These are phyloP conservation scores for Phytophthora hibernalis DNA, from an alignment of 352 stramenopile genomes.

Conservation along the genomic window DNA sequence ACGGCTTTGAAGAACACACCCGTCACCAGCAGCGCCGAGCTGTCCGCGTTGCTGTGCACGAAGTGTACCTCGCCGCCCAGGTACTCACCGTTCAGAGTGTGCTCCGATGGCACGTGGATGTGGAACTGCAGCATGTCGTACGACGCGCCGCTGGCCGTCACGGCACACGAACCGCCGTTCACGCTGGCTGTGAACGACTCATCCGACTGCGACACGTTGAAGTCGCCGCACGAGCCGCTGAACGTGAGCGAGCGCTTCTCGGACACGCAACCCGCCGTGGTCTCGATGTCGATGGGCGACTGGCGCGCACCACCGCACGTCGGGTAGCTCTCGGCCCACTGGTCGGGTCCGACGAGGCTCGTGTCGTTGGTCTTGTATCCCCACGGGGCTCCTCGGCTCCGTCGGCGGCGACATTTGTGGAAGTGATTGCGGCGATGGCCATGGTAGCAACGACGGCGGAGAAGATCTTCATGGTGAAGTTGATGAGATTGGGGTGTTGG, in stretches of 20 bases:
- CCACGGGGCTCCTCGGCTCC: conserved; percentile 14
- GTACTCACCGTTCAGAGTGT: conserved; percentile 40
- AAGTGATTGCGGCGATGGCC: conserved; percentile 8
- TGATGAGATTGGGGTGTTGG: neutral
- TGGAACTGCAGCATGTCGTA: conserved; percentile 44
- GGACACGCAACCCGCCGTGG: neutral
- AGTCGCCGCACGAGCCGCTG: conserved; percentile 23
- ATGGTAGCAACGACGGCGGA: neutral
- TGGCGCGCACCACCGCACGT: conserved; percentile 28
- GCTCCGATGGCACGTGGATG: conserved; percentile 44
- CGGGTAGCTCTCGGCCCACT: conserved; percentile 27
- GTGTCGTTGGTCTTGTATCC: conserved; percentile 23
- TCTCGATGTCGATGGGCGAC: conserved; percentile 42
- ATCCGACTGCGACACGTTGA: conserved; percentile 24
- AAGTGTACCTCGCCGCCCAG: conserved; percentile 47
- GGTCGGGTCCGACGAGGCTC: conserved; percentile 12
- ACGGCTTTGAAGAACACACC: conserved; percentile 28
- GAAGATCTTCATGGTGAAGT: conserved; percentile 9
- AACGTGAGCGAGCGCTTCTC: conserved; percentile 22
- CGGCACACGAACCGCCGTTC: conserved; percentile 13
- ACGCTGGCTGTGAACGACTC: conserved; percentile 27
- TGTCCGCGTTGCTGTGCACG: conserved; percentile 38
- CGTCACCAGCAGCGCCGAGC: conserved; percentile 37
- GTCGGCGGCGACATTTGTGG: conserved; percentile 10
- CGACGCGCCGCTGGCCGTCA: neutral